Evolutionary conservation across 129 eudicot species (phyloP), one percentile per base, ranked within the genome.

Genomic region (Smallanthus sonchifolius): DNA sequence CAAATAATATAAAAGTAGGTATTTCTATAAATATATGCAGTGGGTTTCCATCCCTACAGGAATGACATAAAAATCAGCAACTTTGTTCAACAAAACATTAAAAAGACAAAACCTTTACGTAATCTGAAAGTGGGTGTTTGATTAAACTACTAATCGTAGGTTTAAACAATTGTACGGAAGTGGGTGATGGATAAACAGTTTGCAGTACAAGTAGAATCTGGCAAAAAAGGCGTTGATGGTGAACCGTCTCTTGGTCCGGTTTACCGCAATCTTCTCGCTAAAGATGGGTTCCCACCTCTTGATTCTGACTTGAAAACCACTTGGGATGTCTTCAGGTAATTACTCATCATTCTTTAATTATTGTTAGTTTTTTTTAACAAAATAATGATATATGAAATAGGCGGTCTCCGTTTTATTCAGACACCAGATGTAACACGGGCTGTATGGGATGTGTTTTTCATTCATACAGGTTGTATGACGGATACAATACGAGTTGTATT

Each of bases 321-420:
- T 77, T 95, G 99, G 99, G 89, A 91, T 32, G 77, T 88, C 34
- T 95, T 88, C 84, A 87, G 90, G 99, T 95, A 77, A 66, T n/a
- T n/a, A n/a, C 6, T 54, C 60, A 43, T 39, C n/a, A 47, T 52
- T 52, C 65, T 51, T 55, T 52, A 13, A 28, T 47, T 39, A 2
- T n/a, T 55, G 32, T 35, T 54, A 45, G 7, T 34, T 51, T 28
- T 0, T 60, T 0, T 13, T 7, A n/a, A n/a, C n/a, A 49, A 48
- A 48, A 15, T 48, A 2, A 4, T 48, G 20, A 48, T 48, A 47
- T 40, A 0, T 9, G 9, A 42, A 24, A 24, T 24, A 1, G 30
- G 30, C 1, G 30, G 30, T 24, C 30, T 24, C n/a, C n/a, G 30
- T 24, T 24, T 24, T 24, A 24, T 24, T 24, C 30, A 24, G 30